Base-by-base conservation (phyloP, 2,329 filamentous ascomycete genomes). In the Cercospora canescens region DNA sequence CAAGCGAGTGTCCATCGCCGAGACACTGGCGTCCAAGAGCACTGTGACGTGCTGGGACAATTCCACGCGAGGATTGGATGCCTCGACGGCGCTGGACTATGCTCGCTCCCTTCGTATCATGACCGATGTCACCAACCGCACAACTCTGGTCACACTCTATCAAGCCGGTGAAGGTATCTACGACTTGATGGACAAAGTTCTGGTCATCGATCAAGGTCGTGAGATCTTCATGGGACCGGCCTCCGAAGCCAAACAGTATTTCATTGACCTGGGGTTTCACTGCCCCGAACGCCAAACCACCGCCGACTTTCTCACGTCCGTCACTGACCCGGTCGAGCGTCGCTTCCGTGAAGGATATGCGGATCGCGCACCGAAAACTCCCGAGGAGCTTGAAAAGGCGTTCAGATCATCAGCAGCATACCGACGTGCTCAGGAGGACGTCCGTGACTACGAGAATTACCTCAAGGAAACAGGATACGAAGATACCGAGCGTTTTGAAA, bases 31-130 rank as follows among this genome's bases (percentile, higher is more conserved):
- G 4, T 90, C 90, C 6, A 90, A 91, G 76, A 88, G 88, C 0
- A 88, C 89, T 0, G 88, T 94, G 1, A 87, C 91, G 35, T 89
- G 88, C 68, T 94, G 90, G 90, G 91, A 94, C 71, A 94, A 94
- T 76, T 89, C 87, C 0, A 94, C 91, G 0, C 84, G 91, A 56
- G 92, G 92, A n/a, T 81, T 94, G 0, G 91, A 95, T 74, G 89
- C 91, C 1, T 91, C 88, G 1, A 94, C 91, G 0, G 92, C 91
- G 4, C 82, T 94, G 4, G 91, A 94, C 73, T 94, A 92, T 71
- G 90, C 89, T 9, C 89, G 88, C 74, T 91, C 89, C 1, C 83
- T 96, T 1, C 88, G 92, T 2, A 89, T 93, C 65, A 91, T 93
- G 87, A 94, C 92, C 3, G 89, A 93, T 67, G 86, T 93, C 67